Evolutionary conservation across 768 basidiomycete genomes (phyloP), one percentile per base, ranked within the genome.

Genomic region (Xerocomus brunneocitrinus): DNA sequence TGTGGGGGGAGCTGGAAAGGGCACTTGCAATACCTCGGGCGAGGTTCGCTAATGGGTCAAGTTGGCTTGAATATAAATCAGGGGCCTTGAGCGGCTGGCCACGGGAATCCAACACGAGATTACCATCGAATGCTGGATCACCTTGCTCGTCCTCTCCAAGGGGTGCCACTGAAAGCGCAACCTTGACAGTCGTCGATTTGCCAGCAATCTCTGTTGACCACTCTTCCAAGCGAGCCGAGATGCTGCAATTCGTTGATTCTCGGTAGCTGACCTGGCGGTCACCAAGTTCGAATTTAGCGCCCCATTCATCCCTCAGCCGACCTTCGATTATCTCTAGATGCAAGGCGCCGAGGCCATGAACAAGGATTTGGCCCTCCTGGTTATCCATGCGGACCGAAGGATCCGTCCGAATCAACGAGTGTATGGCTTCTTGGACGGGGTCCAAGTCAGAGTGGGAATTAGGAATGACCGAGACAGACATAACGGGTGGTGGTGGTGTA

Each of bases 251-350:
- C 31, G 58, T 56, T 13, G 74, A 78, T 67, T 93, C 91, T 16
- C 91, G 82, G 71, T 88, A 93, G 69, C 85, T 87, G 49, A 93
- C 91, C 13, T 85, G 80, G 50, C 90, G 81, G 52, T 71, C 73
- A 5, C 91, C 90, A 58, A 92, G 79, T 62, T 91, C 84, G 62
- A 89, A 91, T 42, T 79, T 76, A 31, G 74, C 88, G 31, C 81
- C 78, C 86, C 87, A 94, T 69, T 93, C 91, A 52, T 89, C 83
- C 49, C 75, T 77, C 27, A 94, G 73, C 40, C 92, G 79, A n/a
- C 83, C 81, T 69, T 90, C 89, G 9, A 92, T 77, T 51, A 94
- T 92, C 68, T 94, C 91, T n/a, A 94, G 79, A 64, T 94, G 91
- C 12, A 94, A 77, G 30, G 87, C 82, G 13, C 91, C 91, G 39